Evolutionary conservation across 805 yeast species (phyloP).

Genomic region (Yarrowia keelungensis): DNA sequence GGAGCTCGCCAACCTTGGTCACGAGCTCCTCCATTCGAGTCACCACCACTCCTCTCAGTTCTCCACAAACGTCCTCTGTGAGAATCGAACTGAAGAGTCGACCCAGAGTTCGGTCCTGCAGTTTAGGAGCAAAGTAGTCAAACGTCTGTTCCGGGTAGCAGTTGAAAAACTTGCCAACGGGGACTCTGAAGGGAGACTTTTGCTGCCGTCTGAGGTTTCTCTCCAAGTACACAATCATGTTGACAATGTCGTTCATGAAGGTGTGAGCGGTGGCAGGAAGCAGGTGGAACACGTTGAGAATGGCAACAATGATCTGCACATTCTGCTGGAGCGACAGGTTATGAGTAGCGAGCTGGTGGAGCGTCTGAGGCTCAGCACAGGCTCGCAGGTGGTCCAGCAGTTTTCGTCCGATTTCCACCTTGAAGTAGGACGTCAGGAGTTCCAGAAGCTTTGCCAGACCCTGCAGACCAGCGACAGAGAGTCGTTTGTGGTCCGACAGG

Average conservation of each 20-base stretch:
- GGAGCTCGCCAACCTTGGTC: constrained; percentile 25
- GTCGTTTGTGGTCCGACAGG: constrained; percentile 87
- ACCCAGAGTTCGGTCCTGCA: constrained; percentile 69
- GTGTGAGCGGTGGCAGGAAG: constrained; percentile 92
- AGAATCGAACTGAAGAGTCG: constrained; percentile 72
- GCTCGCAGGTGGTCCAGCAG: constrained; percentile 92
- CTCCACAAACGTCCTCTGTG: constrained; percentile 59
- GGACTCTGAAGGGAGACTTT: constrained; percentile 87
- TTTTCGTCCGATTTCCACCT: constrained; percentile 95
- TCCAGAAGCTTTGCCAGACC: constrained; percentile 88
- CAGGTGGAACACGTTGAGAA: constrained; percentile 87
- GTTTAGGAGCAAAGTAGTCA: constrained; percentile 70
- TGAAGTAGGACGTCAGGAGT: constrained; percentile 86
- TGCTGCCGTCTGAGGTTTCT: constrained; percentile 83
- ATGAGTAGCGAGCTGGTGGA: constrained; percentile 77
- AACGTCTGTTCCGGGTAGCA: constrained; percentile 79
- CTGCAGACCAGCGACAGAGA: constrained; percentile 88
- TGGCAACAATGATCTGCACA: constrained; percentile 86
- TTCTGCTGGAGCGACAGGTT: constrained; percentile 82
- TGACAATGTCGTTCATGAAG: constrained; percentile 85
- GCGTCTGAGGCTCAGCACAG: constrained; percentile 86
- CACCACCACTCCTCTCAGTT: constrained; percentile 50
- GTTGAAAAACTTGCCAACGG: constrained; percentile 84
- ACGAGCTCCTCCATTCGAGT: constrained; percentile 15
- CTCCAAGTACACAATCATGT: constrained; percentile 78